Evolutionary conservation across 1,139 yeast genomes (phyloP).

Genomic region (Magnusiomyces tetraspermus): DNA sequence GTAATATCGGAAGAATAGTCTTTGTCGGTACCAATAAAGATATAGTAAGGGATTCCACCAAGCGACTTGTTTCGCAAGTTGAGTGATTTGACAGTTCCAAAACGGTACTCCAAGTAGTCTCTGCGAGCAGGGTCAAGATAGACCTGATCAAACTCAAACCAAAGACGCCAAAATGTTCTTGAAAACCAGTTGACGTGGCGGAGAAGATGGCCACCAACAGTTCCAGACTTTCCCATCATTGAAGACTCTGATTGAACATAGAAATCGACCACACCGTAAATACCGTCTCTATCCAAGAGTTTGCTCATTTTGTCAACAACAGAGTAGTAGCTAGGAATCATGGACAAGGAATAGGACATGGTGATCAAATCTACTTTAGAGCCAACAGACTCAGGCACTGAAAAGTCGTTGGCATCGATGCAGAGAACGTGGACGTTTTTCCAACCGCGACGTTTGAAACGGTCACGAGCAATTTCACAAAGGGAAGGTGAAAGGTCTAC

Average conservation of each 20-base stretch:
- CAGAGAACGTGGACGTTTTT: slow-evolving; percentile 58
- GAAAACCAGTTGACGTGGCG: slow-evolving; percentile 69
- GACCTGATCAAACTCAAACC: slow-evolving; percentile 83
- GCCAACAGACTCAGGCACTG: slow-evolving; percentile 30
- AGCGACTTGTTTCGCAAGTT: slow-evolving; percentile 53
- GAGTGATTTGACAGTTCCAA: slow-evolving; percentile 68
- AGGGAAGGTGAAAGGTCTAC: slow-evolving; percentile 71
- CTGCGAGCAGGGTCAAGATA: slow-evolving; percentile 72
- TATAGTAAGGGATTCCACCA: slow-evolving; percentile 71
- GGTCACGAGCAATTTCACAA: slow-evolving; percentile 56
- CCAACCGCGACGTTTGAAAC: slow-evolving; percentile 50
- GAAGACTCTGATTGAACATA: slow-evolving; percentile 65
- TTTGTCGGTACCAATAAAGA: slow-evolving; percentile 76
- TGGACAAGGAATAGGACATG: slow-evolving; percentile 68
- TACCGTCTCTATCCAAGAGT: slow-evolving; percentile 47
- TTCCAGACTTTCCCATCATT: slow-evolving; percentile 59
- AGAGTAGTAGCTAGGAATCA: slow-evolving; percentile 77
- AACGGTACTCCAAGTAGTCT: slow-evolving; percentile 70
- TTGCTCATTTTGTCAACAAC: slow-evolving; percentile 61
- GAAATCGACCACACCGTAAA: slow-evolving; percentile 66
- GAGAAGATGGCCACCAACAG: slow-evolving; percentile 62
- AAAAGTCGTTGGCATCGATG: slow-evolving; percentile 68
- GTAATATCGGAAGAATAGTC: slow-evolving; percentile 50
- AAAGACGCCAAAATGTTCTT: slow-evolving; percentile 74
- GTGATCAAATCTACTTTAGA: slow-evolving; percentile 50